Conservation (phyloP, 148 eudicot genomes). For the Tetragonia tetragonoides region DNA sequence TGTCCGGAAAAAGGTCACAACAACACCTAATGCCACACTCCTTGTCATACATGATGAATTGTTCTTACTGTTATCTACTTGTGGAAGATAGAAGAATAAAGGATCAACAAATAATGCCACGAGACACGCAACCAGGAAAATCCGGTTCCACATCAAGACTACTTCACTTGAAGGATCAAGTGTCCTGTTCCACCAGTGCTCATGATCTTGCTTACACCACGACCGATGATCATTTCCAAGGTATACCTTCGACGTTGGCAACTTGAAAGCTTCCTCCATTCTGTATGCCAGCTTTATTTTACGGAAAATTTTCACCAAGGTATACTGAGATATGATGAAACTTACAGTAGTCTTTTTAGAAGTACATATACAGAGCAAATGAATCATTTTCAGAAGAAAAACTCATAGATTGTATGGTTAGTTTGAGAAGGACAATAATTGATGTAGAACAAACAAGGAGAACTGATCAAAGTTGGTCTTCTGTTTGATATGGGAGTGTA, state of each 20-base stretch:
- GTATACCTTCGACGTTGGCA: conserved; percentile 16
- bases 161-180: conserved; percentile 76
- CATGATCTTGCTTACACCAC: conserved; percentile 7
- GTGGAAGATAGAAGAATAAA: conserved; percentile 72
- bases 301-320: too few species aligned
- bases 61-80: conserved; percentile 20
- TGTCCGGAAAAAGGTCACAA: conserved; percentile 54
- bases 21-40: conserved; percentile 40
- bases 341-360: too few species aligned
- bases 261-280: conserved; percentile 29
- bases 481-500: too few species aligned
- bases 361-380: too few species aligned
- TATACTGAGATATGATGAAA: too few species aligned
- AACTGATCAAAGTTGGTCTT: too few species aligned
- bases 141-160: conserved; percentile 65
- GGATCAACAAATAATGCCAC: conserved; percentile 79
- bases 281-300: conserved; percentile 12
- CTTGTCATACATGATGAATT: conserved; percentile 51
- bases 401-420: too few species aligned
- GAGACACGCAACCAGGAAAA: conserved; percentile 62
- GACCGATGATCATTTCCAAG: conserved; percentile 9
- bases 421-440: too few species aligned
- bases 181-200: conserved; percentile 37
- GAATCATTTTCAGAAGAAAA: too few species aligned
- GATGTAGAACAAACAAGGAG: too few species aligned